Conservation (phyloP, 768 basidiomycete genomes). For the Clavulina sp. region DNA sequence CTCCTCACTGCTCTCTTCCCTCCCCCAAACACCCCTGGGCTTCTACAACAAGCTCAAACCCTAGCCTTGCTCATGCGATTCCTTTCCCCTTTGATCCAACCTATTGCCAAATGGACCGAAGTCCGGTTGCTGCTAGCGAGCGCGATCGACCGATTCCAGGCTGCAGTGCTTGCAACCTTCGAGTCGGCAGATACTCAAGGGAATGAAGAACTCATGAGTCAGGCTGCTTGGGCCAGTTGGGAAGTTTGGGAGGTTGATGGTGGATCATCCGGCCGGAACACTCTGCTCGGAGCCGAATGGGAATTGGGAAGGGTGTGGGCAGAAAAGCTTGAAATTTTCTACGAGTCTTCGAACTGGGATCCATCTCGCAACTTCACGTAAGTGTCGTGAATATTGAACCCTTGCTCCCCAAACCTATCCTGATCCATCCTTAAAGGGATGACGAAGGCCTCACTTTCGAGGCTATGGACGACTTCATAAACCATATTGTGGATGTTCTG, state of each 20-base stretch:
- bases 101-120: conserved; percentile 47
- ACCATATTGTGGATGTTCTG: conserved; percentile 43
- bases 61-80: conserved; percentile 60
- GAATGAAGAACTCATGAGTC: conserved; percentile 62
- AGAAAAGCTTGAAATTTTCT: conserved; percentile 89
- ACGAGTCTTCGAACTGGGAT: conserved; percentile 65
- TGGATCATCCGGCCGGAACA: neutral
- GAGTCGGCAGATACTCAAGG: conserved; percentile 62
- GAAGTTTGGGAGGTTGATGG: conserved; percentile 35
- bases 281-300: conserved; percentile 34
- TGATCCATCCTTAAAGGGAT: conserved; percentile 20
- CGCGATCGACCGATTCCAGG: conserved; percentile 79
- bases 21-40: conserved; percentile 13
- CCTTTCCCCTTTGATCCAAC: conserved; percentile 52
- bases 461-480: conserved; percentile 87
- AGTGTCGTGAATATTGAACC: conserved; percentile 15
- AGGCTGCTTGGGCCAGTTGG: conserved; percentile 75
- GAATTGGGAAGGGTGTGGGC: conserved; percentile 92
- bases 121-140: conserved; percentile 49
- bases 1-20: conserved; percentile 43
- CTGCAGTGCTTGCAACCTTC: conserved; percentile 68
- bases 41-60: conserved; percentile 39
- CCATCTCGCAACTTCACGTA: conserved; percentile 69
- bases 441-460: conserved; percentile 63
- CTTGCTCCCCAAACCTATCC: neutral